phyloP scores from a whole-genome alignment of 805 yeast species.

The Blastobotrys americana region DNA sequence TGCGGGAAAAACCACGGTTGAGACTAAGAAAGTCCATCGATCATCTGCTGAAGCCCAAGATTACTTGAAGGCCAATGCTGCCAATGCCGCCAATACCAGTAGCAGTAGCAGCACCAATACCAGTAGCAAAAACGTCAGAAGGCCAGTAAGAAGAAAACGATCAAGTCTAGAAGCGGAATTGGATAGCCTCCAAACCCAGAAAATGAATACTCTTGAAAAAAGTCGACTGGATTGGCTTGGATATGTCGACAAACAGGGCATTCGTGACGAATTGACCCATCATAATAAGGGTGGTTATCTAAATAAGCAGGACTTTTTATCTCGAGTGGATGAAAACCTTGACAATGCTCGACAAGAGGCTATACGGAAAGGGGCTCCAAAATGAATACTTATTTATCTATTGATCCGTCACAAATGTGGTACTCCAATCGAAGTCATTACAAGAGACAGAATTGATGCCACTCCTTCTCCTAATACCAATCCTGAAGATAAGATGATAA shows the following conservation, averaged over 20 bases:
- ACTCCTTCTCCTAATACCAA: conserved; percentile 91
- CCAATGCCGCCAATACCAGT: conserved; percentile 1
- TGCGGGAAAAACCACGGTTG: conserved; percentile 79
- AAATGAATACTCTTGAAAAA: conserved; percentile 86
- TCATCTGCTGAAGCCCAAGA: conserved; percentile 85
- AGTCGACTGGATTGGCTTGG: conserved; percentile 92
- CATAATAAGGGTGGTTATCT: conserved; percentile 87
- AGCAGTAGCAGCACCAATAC: background rate
- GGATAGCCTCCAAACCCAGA: conserved; percentile 59
- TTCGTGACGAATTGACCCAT: conserved; percentile 70
- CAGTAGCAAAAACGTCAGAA: conserved; percentile 8
- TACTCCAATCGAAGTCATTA: conserved; percentile 59
- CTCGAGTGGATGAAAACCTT: conserved; percentile 57
- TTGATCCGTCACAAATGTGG: conserved; percentile 53
- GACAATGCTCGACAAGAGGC: conserved; percentile 45
- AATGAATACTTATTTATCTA: background rate
- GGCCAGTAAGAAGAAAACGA: conserved; percentile 49
- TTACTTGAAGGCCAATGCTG: conserved; percentile 41
- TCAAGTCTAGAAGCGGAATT: conserved; percentile 72
- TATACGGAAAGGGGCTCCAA: conserved; percentile 18
- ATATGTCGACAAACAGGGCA: conserved; percentile 80
- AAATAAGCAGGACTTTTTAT: conserved; percentile 84
- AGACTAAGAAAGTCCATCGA: conserved; percentile 68
- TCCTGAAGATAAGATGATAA: conserved; percentile 89
- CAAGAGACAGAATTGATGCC: conserved; percentile 74